These are phyloP conservation scores for Epichloe elymi DNA, from an alignment of 2,329 filamentous ascomycete genomes.

Conservation along the genomic window DNA sequence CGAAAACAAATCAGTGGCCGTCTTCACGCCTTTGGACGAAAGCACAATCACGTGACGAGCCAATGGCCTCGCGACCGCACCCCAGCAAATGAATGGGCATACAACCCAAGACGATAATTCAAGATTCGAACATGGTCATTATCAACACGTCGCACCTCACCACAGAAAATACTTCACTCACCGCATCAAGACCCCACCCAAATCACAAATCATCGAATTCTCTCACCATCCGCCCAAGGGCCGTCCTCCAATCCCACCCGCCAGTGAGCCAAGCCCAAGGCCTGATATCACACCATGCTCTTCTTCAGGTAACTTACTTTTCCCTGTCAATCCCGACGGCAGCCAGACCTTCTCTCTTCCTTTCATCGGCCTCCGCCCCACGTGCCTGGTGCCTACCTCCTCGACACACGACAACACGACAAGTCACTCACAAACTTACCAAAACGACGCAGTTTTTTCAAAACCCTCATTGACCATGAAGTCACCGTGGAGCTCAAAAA, in stretches of 20 bases:
- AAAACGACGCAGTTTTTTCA: constrained; percentile 65
- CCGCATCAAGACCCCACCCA: too few relatives aligned
- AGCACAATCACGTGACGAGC: neutral
- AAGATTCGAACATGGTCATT: neutral
- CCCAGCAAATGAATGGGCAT: neutral
- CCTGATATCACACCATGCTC: constrained; percentile 20
- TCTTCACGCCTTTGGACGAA: neutral
- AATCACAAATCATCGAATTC: too few relatives aligned
- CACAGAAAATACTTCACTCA: neutral
- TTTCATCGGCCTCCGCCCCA: too few relatives aligned
- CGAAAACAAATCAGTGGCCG: too few relatives aligned
- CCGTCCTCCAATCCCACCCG: too few relatives aligned
- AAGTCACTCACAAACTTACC: too few relatives aligned
- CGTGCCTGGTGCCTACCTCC: too few relatives aligned
- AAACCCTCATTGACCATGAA: constrained; percentile 92
- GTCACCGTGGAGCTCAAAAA: constrained; percentile 99
- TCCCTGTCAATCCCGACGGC: neutral
- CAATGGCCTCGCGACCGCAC: neutral
- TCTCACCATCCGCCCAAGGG: neutral
- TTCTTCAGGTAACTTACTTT: constrained; percentile 27
- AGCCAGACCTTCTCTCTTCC: too few relatives aligned
- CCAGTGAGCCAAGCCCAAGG: neutral
- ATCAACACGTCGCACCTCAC: neutral
- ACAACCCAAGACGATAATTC: neutral
- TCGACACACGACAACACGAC: too few relatives aligned